Base-by-base conservation (phyloP, 192 early-diverging fungal species). In the Linnemannia exigua region DNA sequence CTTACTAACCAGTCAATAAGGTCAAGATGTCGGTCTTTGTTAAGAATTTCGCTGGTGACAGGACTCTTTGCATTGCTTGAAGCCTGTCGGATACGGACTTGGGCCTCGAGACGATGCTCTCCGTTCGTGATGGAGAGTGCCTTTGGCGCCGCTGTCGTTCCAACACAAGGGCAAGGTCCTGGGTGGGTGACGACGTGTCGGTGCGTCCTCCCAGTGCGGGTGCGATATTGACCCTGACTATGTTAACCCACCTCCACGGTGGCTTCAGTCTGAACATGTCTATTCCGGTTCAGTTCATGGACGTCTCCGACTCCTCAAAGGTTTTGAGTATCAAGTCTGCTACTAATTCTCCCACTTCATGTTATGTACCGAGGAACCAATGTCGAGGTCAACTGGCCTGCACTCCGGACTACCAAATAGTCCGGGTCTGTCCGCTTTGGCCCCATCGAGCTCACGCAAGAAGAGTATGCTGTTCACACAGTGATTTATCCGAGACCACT, bases 361-460 rank as follows among this genome's bases (percentile, higher is more conserved):
- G 70, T 11, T 0, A 44, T 37, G 0, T n/a, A 0, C 2, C 17
- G 1, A 8, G 79, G 79, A 41, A 68, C 71, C 20, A 80, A 80
- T 31, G 12, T 80, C 44, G 66, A 80, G 36, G 73, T 63, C 35
- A 3, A 48, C 3, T 80, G 79, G 28, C 4, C 7, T 80, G 79
- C 12, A 80, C 71, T 0, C 63, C 44, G 1, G 14, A 44, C 0
- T 51, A 80, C 16, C 17, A 1, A 2, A 72, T 80, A 0, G 36
- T 80, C n/a, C 16, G 51, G 33, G 5, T 61, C 38, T 7, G n/a
- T 68, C 19, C 41, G 19, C 16, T 36, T 51, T 50, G 72, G 79
- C 20, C 0, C 19, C 2, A 52, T 80, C 48, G 79, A 80, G 33
- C 16, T 80, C 20, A 50, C 63, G 1, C 20, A 50, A 1, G 33